Conservation (phyloP, 140 eudicot species). For the Senecio squalidus region DNA sequence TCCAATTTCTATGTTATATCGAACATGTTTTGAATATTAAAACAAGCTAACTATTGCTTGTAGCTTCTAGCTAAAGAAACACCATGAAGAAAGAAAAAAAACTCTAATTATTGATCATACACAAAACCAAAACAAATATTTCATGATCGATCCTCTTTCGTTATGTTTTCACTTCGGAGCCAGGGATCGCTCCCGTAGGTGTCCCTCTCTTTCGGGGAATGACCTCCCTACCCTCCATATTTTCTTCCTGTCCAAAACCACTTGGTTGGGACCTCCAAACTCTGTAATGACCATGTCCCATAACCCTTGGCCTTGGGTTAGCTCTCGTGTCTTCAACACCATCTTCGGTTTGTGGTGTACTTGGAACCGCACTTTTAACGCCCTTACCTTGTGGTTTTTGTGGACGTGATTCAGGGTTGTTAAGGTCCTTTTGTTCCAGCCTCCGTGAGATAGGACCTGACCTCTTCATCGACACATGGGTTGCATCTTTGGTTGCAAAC, state of each 20-base stretch:
- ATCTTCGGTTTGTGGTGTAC: not conserved
- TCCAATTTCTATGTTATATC: not conserved
- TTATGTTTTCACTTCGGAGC: not conserved
- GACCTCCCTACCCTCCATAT: slow-evolving; percentile 25
- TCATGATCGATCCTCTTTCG: not conserved
- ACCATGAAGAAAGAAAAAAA: slow-evolving; percentile 11
- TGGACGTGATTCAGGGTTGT: not conserved
- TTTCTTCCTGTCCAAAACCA: slow-evolving; percentile 15
- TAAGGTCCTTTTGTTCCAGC: slow-evolving; percentile 7
- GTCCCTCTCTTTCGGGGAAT: slow-evolving; percentile 6
- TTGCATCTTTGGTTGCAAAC: not conserved
- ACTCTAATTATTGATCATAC: not conserved
- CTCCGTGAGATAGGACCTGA: not conserved
- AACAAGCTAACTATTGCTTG: not conserved
- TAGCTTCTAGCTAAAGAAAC: not conserved
- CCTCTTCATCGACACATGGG: not conserved
- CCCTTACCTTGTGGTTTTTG: no score
- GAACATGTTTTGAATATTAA: not conserved
- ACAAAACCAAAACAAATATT: not conserved
- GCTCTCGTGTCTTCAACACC: slow-evolving; percentile 8
- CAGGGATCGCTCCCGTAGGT: not conserved
- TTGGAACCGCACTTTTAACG: no score
- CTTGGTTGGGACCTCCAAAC: slow-evolving; percentile 25
- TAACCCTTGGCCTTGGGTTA: slow-evolving; percentile 24
- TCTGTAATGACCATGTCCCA: slow-evolving; percentile 26